Evolutionary conservation across 2,329 filamentous ascomycete genomes (phyloP).

Genomic region (Pseudogymnoascus sp.): DNA sequence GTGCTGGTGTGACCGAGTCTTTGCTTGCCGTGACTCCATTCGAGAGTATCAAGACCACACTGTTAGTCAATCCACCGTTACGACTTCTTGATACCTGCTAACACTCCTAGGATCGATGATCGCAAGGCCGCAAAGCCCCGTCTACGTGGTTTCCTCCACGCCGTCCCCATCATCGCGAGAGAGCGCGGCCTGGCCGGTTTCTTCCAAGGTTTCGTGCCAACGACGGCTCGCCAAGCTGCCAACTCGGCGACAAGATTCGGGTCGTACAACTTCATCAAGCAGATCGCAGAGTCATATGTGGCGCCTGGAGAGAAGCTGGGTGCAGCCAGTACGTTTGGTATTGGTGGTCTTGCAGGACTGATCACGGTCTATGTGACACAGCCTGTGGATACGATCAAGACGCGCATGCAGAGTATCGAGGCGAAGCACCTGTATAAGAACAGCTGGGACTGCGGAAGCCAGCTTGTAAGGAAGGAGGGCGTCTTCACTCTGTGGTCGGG

Average conservation of each 20-base stretch:
- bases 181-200: constrained; percentile 87
- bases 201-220: constrained; percentile 94
- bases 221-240: constrained; percentile 86
- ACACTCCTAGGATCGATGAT: constrained; percentile 69
- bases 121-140: constrained; percentile 78
- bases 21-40: constrained; percentile 91
- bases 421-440: constrained; percentile 75
- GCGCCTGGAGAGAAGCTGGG: constrained; percentile 93
- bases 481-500: constrained; percentile 90
- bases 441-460: constrained; percentile 70
- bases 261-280: constrained; percentile 82
- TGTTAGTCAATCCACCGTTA: constrained; percentile 39
- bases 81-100: neutral
- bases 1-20: constrained; percentile 89
- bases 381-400: constrained; percentile 89
- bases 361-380: constrained; percentile 79
- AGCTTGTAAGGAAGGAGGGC: constrained; percentile 85
- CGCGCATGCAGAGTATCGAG: constrained; percentile 93
- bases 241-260: constrained; percentile 90
- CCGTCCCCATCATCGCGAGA: constrained; percentile 74
- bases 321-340: constrained; percentile 76
- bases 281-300: constrained; percentile 84
- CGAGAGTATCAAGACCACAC: constrained; percentile 95
- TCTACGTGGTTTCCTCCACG: constrained; percentile 86
- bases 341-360: constrained; percentile 79